phyloP scores from a whole-genome alignment of 306 rosid genomes.

The Acacia acuminata region DNA sequence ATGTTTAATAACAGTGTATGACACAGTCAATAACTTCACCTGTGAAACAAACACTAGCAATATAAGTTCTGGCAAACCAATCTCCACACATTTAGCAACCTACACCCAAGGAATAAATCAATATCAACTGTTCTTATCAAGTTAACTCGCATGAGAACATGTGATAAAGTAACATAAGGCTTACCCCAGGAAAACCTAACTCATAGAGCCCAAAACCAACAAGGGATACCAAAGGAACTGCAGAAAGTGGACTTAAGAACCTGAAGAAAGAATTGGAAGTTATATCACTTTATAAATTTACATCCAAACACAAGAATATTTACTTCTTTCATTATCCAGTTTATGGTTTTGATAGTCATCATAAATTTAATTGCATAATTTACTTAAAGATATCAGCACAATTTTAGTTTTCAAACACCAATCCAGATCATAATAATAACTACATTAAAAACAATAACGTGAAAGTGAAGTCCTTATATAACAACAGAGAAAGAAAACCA shows the following conservation, averaged over 20 bases:
- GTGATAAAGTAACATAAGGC: constrained; percentile 35
- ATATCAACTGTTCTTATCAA: constrained; percentile 13
- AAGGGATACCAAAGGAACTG: constrained; percentile 82
- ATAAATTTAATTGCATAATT: constrained; percentile 23
- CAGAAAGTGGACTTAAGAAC: constrained; percentile 92
- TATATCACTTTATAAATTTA: constrained; percentile 8
- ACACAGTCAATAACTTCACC: constrained; percentile 49
- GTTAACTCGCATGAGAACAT: not conserved
- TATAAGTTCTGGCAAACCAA: constrained; percentile 90
- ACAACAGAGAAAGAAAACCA: not conserved
- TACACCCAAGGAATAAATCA: constrained; percentile 46
- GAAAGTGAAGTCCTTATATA: constrained; percentile 11
- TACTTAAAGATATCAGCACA: not conserved
- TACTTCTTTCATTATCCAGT: constrained; percentile 12
- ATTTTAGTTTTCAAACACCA: constrained; percentile 15
- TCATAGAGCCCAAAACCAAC: constrained; percentile 96
- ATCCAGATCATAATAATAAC: constrained; percentile 20
- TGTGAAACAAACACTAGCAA: constrained; percentile 81
- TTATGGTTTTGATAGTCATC: constrained; percentile 1
- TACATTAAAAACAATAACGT: not conserved
- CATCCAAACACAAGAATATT: constrained; percentile 8
- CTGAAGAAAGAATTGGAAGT: constrained; percentile 48
- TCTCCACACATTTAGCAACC: constrained; percentile 98
- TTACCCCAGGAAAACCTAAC: constrained; percentile 95
- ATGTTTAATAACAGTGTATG: not conserved